Evolutionary conservation across 2,329 filamentous ascomycete genomes (phyloP).

Genomic region (Pseudocercospora musae): DNA sequence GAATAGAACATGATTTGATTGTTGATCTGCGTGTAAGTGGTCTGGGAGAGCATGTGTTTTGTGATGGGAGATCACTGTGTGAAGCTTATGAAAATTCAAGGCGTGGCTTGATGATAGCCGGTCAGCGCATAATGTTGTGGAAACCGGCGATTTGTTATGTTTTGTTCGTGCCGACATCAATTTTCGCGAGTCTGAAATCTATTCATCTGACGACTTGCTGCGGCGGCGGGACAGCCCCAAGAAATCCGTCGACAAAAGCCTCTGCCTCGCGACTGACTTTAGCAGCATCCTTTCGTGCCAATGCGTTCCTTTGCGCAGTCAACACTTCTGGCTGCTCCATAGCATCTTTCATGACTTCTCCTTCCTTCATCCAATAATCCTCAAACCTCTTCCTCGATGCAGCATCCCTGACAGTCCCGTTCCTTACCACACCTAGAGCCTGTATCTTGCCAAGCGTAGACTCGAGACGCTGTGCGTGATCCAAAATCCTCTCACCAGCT

Average conservation of each 20-base stretch:
- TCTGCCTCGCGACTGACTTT: constrained; percentile 63
- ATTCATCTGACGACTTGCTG: neutral
- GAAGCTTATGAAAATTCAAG: neutral
- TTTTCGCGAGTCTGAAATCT: neutral
- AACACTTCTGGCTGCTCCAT: constrained; percentile 77
- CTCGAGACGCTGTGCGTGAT: constrained; percentile 55
- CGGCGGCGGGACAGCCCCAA: neutral
- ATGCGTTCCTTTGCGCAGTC: constrained; percentile 65
- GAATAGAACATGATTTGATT: neutral
- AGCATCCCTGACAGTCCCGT: constrained; percentile 72
- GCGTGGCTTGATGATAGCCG: neutral
- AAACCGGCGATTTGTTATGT: neutral
- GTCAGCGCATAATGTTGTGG: neutral
- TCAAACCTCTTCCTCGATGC: constrained; percentile 63
- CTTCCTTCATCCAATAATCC: constrained; percentile 79
- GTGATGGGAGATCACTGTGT: neutral
- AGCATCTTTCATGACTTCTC: constrained; percentile 65
- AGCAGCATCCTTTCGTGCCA: constrained; percentile 62
- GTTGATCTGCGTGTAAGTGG: neutral
- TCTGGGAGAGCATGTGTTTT: neutral
- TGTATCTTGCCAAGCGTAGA: constrained; percentile 63
- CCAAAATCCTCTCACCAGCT: constrained; percentile 65
- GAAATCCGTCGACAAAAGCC: constrained; percentile 46
- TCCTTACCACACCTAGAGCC: constrained; percentile 72
- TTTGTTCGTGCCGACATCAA: neutral